Evolutionary conservation across 441 rosid genomes (phyloP).

Genomic region (Corymbia calophylla): DNA sequence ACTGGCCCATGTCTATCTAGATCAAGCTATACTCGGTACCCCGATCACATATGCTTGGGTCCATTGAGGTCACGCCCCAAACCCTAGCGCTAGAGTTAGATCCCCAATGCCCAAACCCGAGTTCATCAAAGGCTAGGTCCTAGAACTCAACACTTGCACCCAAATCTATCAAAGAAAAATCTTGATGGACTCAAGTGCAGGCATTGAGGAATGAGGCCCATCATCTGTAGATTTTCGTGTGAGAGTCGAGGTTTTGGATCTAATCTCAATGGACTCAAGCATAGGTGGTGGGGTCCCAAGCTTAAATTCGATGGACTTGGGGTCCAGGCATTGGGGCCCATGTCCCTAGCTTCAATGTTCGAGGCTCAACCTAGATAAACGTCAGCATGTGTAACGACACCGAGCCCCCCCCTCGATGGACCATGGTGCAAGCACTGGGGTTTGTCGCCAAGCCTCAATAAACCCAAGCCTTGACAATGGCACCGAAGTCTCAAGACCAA

Average conservation of each 20-base stretch:
- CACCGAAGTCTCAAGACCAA: no score
- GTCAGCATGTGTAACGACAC: neutral
- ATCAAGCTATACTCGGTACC: neutral
- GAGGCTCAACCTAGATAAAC: neutral
- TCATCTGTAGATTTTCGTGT: no score
- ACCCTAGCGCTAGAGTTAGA: neutral
- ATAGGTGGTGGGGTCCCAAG: neutral
- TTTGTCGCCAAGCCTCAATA: no score
- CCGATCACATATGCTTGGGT: neutral
- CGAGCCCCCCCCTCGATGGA: neutral
- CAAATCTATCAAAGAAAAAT: neutral
- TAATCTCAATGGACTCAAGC: neutral
- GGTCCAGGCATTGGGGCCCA: neutral
- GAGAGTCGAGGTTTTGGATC: fast-evolving
- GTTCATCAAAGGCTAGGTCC: neutral
- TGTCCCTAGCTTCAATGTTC: no score
- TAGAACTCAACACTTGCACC: neutral
- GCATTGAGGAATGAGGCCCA: no score
- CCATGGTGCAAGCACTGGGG: no score
- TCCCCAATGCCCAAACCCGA: neutral
- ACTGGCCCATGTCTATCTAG: no score
- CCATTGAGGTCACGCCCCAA: neutral
- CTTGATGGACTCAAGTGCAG: no score
- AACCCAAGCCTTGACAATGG: no score
- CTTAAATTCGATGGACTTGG: neutral